Evolutionary conservation across 2,329 filamentous ascomycete species (phyloP), one percentile per base, ranked within the genome.

Genomic region (Diaporthe citri): DNA sequence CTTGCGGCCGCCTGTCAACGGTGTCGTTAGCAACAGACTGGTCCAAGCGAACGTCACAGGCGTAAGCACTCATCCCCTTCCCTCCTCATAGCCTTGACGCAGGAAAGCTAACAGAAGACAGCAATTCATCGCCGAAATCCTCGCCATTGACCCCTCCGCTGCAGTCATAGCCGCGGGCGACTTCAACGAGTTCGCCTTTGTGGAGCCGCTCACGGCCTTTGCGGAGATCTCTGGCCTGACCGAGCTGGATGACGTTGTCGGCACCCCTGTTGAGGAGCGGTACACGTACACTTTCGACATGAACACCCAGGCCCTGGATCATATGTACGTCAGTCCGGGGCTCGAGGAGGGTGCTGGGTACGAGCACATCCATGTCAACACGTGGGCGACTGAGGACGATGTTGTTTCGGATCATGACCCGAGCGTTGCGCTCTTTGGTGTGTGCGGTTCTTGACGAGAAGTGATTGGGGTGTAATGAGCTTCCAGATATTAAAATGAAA

Each of bases 281-380:
- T 95, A 95, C 82, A 93, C 92, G 1, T 94, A 94, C 81, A 83
- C 93, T 1, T 94, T 89, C 76, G 92, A 93, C 77, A 90, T 89
- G 88, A 94, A 93, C 83, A 88, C 89, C 75, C 90, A 94, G 85
- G 88, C 92, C 80, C 85, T 95, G 25, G 93, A 94, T 82, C 93
- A 94, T 84, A 90, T 93, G 83, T 94, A 89, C 78, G 87, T 93
- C 74, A 93, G 90, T 80, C 85, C 87, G 36, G 85, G 85, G 67
- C 79, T 93, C 75, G 84, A 80, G 39, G 80, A 82, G 5, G 81
- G 80, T 48, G 83, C 86, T 22, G 82, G 85, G 79, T 90, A 90
- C 77, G 90, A 94, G 86, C 92, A 95, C 82, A 80, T 94, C 36
- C 93, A 94, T 83, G 85, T 94, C 70, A 94, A 94, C 82, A 91